Evolutionary conservation across 306 rosid species (phyloP).

Genomic region (Prunus fruticosa): DNA sequence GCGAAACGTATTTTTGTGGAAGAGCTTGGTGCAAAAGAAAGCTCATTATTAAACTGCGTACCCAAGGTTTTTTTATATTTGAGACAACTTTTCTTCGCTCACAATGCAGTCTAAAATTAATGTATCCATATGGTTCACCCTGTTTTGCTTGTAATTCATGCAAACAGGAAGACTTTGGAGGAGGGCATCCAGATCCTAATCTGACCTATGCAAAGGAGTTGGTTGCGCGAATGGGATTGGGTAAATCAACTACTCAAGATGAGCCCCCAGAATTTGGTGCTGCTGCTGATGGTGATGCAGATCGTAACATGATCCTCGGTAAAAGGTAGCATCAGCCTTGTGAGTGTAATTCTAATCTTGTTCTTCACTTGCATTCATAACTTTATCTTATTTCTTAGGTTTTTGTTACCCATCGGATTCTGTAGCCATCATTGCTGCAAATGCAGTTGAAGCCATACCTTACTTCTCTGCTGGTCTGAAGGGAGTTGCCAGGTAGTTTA

Average conservation of each 20-base stretch:
- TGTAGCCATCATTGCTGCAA: slow-evolving; percentile 98
- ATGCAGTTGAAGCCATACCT: slow-evolving; percentile 95
- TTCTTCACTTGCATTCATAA: slow-evolving; percentile 11
- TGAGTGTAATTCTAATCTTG: slow-evolving; percentile 9
- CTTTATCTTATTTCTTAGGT: slow-evolving; percentile 43
- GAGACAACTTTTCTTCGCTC: background rate
- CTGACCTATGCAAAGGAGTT: slow-evolving; percentile 97
- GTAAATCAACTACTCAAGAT: slow-evolving; percentile 62
- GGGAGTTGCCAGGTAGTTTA: slow-evolving; percentile 94
- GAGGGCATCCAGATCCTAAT: slow-evolving; percentile 99
- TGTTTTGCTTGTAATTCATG: slow-evolving; percentile 9
- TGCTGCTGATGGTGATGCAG: slow-evolving; percentile 99
- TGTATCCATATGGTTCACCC: background rate
- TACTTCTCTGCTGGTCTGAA: slow-evolving; percentile 91
- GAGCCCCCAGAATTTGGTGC: slow-evolving; percentile 99
- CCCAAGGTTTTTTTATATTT: slow-evolving; percentile 69
- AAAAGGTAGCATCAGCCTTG: slow-evolving; percentile 59
- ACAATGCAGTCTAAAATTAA: background rate
- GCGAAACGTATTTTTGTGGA: slow-evolving; percentile 91
- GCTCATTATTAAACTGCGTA: slow-evolving; percentile 79
- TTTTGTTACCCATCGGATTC: slow-evolving; percentile 99
- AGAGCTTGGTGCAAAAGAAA: slow-evolving; percentile 97
- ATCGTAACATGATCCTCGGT: slow-evolving; percentile 98
- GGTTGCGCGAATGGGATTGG: slow-evolving; percentile 89
- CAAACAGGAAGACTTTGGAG: slow-evolving; percentile 96